Evolutionary conservation across 208 protist species (phyloP).

Genomic region (Crithidia expoeki): DNA sequence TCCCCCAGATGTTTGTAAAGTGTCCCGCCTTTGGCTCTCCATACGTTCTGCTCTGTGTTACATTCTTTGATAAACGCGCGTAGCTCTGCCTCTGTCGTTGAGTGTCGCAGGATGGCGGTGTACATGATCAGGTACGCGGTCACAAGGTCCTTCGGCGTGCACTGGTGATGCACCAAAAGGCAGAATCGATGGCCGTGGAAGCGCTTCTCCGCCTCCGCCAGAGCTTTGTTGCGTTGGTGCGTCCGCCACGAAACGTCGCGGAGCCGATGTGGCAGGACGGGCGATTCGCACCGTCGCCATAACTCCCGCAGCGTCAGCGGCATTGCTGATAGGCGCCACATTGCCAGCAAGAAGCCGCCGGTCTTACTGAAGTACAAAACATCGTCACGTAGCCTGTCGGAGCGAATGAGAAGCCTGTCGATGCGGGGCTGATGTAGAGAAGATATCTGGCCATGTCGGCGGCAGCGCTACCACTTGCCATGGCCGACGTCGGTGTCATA

Average conservation of each 20-base stretch:
- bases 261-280: conserved; percentile 18
- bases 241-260: conserved; percentile 6
- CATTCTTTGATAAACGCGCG: conserved; percentile 58
- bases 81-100: conserved; percentile 38
- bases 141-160: conserved; percentile 54
- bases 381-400: conserved; percentile 54
- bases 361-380: conserved; percentile 63
- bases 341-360: conserved; percentile 57
- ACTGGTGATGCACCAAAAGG: conserved; percentile 69
- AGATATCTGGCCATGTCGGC: conserved; percentile 37
- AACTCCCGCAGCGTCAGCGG: conserved; percentile 53
- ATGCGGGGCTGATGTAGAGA: conserved; percentile 74
- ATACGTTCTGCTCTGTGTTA: conserved; percentile 45
- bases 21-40: conserved; percentile 24
- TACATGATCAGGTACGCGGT: conserved; percentile 74
- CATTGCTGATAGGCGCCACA: conserved; percentile 55
- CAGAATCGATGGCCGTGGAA: conserved; percentile 50
- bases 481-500: conserved; percentile 40
- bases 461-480: conserved; percentile 9
- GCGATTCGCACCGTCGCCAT: conserved; percentile 52
- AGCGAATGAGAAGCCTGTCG: conserved; percentile 56
- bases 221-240: background rate
- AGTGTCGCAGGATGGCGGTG: conserved; percentile 66
- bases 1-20: conserved; percentile 36
- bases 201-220: conserved; percentile 14